Evolutionary conservation across 768 basidiomycete genomes (phyloP).

Genomic region (Megacollybia marginata): DNA sequence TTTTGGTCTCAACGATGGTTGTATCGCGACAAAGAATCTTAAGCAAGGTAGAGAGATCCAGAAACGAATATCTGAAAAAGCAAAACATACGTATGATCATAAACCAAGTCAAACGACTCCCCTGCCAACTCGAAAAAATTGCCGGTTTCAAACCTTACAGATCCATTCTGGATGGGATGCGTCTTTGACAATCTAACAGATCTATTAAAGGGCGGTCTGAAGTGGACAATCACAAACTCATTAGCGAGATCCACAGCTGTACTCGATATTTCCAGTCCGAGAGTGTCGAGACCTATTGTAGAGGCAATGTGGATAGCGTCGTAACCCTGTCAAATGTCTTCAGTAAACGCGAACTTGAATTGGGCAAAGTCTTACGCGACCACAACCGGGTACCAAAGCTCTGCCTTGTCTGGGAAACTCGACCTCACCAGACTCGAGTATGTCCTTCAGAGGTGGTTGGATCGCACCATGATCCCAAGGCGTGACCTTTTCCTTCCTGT

Average conservation of each 20-base stretch:
- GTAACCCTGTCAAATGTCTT: conserved; percentile 37
- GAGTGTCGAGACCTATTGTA: conserved; percentile 35
- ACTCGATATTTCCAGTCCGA: conserved; percentile 51
- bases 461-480: conserved; percentile 56
- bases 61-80: conserved; percentile 1
- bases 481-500: conserved; percentile 38
- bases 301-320: conserved; percentile 50
- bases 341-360: not conserved
- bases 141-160: conserved; percentile 28
- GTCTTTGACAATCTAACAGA: conserved; percentile 4
- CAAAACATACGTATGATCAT: conserved; percentile 56
- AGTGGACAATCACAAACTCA: conserved; percentile 19
- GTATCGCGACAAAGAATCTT: conserved; percentile 71
- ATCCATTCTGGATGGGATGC: conserved; percentile 13
- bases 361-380: conserved; percentile 22
- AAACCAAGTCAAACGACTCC: conserved; percentile 46
- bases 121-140: conserved; percentile 51
- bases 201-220: not conserved
- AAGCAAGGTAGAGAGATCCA: not conserved
- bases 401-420: conserved; percentile 32
- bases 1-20: conserved; percentile 38
- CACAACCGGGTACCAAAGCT: conserved; percentile 54
- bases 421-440: conserved; percentile 38
- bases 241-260: conserved; percentile 44
- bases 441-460: conserved; percentile 49